Conservation (phyloP, 2,329 filamentous ascomycete genomes). For the Chaetomium globosum region DNA sequence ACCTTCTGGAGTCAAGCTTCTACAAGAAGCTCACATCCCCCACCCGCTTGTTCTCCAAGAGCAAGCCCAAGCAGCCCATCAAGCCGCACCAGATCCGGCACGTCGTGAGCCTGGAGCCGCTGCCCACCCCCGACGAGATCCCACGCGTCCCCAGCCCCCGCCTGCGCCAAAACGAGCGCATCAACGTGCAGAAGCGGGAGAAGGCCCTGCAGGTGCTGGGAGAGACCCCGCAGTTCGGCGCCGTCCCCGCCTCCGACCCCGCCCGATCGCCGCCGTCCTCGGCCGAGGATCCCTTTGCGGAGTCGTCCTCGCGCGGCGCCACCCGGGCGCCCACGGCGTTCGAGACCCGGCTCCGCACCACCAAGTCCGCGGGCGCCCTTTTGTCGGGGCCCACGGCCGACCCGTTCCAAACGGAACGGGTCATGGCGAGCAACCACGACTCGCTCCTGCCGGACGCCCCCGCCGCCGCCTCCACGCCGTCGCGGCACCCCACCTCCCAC, state of each 20-base stretch:
- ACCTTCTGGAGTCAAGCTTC: slow-evolving; percentile 10
- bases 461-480: neutral
- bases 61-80: neutral
- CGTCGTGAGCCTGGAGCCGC: slow-evolving; percentile 3
- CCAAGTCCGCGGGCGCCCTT: neutral
- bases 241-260: neutral
- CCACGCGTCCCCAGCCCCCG: slow-evolving; percentile 33
- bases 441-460: neutral
- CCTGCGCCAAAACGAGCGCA: slow-evolving; percentile 43
- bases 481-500: neutral
- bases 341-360: neutral
- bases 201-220: slow-evolving; percentile 44
- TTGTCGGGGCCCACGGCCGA: neutral
- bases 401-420: neutral
- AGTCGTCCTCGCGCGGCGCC: neutral
- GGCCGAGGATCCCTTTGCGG: neutral
- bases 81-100: slow-evolving; percentile 17
- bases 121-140: neutral
- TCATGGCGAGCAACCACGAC: neutral
- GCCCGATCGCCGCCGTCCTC: neutral
- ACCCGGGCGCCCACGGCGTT: neutral
- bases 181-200: slow-evolving; percentile 41
- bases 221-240: slow-evolving; percentile 28
- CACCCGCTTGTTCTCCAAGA: slow-evolving; percentile 13
- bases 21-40: slow-evolving; percentile 28